Evolutionary conservation across 2,329 filamentous ascomycete species (phyloP).

Genomic region (Trichoderma atroviride): DNA sequence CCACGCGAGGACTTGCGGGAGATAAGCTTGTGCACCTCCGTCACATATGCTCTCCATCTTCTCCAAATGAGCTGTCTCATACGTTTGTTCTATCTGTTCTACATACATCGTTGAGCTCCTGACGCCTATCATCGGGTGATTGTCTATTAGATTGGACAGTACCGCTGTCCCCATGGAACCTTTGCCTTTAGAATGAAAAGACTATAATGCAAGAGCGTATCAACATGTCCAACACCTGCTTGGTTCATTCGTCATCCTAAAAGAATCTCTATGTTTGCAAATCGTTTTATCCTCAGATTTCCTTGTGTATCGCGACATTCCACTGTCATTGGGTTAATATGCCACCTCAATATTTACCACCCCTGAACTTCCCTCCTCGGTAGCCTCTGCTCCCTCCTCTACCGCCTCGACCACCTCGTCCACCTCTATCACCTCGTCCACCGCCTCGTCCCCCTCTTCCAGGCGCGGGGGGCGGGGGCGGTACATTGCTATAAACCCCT

Average conservation of each 20-base stretch:
- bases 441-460: conserved; percentile 18
- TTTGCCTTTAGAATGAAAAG: neutral
- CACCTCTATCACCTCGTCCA: conserved; percentile 31
- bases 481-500: conserved; percentile 37
- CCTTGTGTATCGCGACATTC: neutral
- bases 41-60: neutral
- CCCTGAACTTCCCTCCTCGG: conserved; percentile 9
- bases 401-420: conserved; percentile 33
- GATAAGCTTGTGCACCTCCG: neutral
- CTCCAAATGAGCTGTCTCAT: neutral
- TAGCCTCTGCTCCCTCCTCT: conserved; percentile 10
- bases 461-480: conserved; percentile 33
- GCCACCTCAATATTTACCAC: neutral
- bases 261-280: neutral
- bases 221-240: conserved; percentile 9
- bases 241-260: conserved; percentile 20
- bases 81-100: neutral
- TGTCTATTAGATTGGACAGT: neutral
- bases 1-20: neutral
- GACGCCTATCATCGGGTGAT: neutral
- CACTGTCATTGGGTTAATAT: neutral
- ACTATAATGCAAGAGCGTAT: conserved; percentile 22
- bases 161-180: neutral
- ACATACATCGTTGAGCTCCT: neutral
- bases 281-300: neutral